Conservation (phyloP, 108 stramenopile species). For the Cyclotella cryptica region DNA sequence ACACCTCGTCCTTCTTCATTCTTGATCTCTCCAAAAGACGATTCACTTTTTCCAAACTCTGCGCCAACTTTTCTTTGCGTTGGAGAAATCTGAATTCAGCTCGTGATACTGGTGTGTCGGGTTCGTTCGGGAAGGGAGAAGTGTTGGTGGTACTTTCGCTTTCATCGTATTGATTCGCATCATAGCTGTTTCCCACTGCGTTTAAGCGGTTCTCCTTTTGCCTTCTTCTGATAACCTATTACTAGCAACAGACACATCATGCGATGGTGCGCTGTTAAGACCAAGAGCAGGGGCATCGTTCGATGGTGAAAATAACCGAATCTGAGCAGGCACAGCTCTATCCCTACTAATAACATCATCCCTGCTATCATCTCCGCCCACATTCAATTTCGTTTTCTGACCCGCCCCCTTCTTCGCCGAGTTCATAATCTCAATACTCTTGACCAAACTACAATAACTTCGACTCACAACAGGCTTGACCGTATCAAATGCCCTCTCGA, state of each 20-base stretch:
- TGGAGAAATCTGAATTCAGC: conserved; percentile 40
- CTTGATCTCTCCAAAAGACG: conserved; percentile 31
- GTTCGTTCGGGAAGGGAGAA: conserved; percentile 17
- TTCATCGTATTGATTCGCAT: background rate
- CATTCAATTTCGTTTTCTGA: background rate
- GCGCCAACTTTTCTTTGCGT: conserved; percentile 35
- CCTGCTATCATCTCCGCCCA: background rate
- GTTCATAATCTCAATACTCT: conserved; percentile 16
- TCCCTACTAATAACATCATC: background rate
- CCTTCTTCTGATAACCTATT: background rate
- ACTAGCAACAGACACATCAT: background rate
- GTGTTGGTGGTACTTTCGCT: background rate
- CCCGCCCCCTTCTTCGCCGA: conserved; percentile 1
- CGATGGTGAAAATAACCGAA: conserved; percentile 18
- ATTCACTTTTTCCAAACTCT: conserved; percentile 47
- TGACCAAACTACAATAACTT: conserved; percentile 20
- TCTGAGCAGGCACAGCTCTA: conserved; percentile 20
- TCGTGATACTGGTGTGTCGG: conserved; percentile 39
- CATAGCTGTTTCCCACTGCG: background rate
- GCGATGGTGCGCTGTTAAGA: too few species aligned
- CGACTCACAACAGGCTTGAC: conserved; percentile 24
- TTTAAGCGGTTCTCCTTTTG: background rate
- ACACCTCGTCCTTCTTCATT: conserved; percentile 1
- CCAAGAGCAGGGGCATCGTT: too few species aligned
- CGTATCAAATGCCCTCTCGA: conserved; percentile 19